Evolutionary conservation across 768 basidiomycete genomes (phyloP).

Genomic region (Amanita pallidorosea): DNA sequence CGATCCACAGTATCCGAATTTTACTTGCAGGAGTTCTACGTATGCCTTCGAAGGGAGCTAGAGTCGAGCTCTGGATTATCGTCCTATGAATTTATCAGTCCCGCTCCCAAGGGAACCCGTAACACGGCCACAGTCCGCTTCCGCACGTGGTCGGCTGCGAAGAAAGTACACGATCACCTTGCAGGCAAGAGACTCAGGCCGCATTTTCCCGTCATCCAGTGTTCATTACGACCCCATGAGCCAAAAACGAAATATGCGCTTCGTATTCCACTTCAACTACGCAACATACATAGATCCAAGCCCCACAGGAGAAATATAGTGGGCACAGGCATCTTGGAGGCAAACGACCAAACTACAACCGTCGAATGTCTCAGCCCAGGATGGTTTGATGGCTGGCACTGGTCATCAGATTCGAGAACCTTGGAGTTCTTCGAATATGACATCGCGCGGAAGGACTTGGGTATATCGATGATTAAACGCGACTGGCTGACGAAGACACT

Average conservation of each 20-base stretch:
- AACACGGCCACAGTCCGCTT: conserved; percentile 31
- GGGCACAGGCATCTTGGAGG: background rate
- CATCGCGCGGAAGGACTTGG: background rate
- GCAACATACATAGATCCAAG: conserved; percentile 26
- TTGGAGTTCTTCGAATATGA: background rate
- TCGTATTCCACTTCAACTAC: conserved; percentile 35
- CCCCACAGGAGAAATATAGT: background rate
- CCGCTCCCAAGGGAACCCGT: background rate
- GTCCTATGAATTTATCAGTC: background rate
- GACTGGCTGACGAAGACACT: background rate
- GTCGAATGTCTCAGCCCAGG: background rate
- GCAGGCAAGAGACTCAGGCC: conserved; percentile 18
- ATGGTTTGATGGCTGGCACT: background rate
- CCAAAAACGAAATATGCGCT: conserved; percentile 32
- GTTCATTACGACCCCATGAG: conserved; percentile 30
- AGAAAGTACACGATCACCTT: conserved; percentile 25
- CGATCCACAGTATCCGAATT: background rate
- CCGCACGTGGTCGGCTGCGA: conserved; percentile 35
- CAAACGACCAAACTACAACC: background rate
- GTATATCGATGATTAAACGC: background rate
- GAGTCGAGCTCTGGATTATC: background rate
- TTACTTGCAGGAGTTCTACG: background rate
- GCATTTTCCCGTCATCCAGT: conserved; percentile 22
- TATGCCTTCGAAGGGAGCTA: conserved; percentile 1
- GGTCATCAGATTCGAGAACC: background rate